phyloP scores from a whole-genome alignment of 352 stramenopile genomes.

The Globisporangium splendens region DNA sequence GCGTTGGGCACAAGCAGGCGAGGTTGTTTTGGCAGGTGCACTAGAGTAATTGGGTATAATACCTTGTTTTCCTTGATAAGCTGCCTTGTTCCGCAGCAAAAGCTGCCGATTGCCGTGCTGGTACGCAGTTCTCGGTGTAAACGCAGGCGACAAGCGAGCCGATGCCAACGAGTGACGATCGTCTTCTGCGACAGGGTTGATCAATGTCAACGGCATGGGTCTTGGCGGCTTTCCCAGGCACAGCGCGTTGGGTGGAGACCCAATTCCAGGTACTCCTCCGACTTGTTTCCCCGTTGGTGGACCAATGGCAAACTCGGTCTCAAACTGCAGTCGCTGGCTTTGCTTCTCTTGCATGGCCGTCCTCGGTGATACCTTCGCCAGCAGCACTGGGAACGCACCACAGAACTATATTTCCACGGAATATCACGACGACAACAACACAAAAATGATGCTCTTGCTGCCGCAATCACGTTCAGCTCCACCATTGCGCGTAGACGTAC shows the following conservation, averaged over 20 bases:
- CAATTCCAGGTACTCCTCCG: background rate
- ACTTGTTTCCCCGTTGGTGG: constrained; percentile 7
- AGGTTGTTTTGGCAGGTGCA: too few species aligned
- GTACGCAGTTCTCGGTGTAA: constrained; percentile 53
- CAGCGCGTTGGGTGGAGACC: background rate
- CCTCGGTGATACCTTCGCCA: constrained; percentile 30
- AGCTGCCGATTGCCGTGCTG: constrained; percentile 33
- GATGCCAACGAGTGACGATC: constrained; percentile 12
- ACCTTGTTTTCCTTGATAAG: too few species aligned
- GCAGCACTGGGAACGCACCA: constrained; percentile 42
- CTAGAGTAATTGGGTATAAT: too few species aligned
- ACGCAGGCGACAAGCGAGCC: constrained; percentile 26
- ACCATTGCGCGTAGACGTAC: constrained; percentile 32
- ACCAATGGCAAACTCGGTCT: constrained; percentile 24
- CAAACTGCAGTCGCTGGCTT: constrained; percentile 21
- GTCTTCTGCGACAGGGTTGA: background rate
- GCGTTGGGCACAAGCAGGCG: too few species aligned
- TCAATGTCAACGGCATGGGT: background rate
- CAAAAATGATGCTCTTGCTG: background rate
- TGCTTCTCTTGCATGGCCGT: constrained; percentile 21
- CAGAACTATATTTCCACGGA: constrained; percentile 7
- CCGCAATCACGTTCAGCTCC: too few species aligned
- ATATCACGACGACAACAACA: background rate
- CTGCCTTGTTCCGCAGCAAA: constrained; percentile 18
- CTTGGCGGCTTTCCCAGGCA: constrained; percentile 1